Base-by-base conservation (phyloP, 371 early-diverging fungal genomes). In the Syncephalastrum sp. region DNA sequence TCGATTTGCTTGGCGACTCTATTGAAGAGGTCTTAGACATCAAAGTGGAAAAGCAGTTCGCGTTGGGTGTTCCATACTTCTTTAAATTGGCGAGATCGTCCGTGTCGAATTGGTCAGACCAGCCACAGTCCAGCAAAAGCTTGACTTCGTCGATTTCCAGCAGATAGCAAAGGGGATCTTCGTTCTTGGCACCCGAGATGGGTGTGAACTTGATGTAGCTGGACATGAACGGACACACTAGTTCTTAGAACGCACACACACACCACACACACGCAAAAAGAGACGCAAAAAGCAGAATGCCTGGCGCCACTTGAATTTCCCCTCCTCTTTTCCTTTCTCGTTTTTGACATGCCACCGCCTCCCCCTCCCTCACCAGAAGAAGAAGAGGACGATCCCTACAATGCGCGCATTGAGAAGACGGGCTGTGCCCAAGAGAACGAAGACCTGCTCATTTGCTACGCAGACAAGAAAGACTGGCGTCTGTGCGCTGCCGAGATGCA, bases 41-140 rank as follows among this genome's bases (percentile, higher is more conserved):
- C 17, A 42, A 50, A 54, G 12, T 19, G 21, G 33, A 27, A 12
- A 33, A 25, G 50, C 33, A 44, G 17, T 42, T 15, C 10, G 38
- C 19, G 38, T 15, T 38, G 21, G 21, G 21, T 21, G 10, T 10
- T 33, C 10, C 10, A 10, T 79, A 89, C 90, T 86, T 82, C 73
- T 83, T 82, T 25, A 91, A 79, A 50, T 81, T 75, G 41, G 67
- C 70, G 24, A 95, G 75, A 54, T 85, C 86, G 10, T 87, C 84
- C 46, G 82, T 72, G 57, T 91, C 75, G 59, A 92, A 88, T 23
- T 71, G 60, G 67, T 88, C 90, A 49, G 83, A 81, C 89, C 92
- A 92, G 16, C 97, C 98, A 75, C 96, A 96, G 71, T 98, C 98
- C 29, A 98, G 81, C 49, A 98, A 69, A 42, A 98, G 87, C 54